Conservation (phyloP, 345 rosid species). For the Durio zibethinus region DNA sequence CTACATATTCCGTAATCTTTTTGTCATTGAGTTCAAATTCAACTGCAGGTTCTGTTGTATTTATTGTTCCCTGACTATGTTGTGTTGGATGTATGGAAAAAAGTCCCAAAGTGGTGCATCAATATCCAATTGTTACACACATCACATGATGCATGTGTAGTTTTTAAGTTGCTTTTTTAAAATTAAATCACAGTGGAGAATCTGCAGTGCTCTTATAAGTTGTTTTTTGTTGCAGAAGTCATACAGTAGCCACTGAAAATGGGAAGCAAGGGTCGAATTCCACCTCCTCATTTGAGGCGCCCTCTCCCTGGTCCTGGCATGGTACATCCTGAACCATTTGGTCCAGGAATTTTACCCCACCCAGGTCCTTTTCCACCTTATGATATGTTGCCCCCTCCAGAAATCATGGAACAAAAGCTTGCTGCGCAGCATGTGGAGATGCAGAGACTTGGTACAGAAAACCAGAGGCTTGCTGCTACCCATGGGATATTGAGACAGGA, state of each 20-base stretch:
- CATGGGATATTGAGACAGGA: slow-evolving; percentile 79
- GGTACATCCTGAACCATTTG: slow-evolving; percentile 49
- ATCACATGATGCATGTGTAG: slow-evolving; percentile 1
- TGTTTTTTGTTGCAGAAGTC: slow-evolving; percentile 20
- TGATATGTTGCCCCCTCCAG: slow-evolving; percentile 76
- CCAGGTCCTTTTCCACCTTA: slow-evolving; percentile 54
- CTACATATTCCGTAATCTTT: background rate
- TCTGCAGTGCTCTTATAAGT: background rate
- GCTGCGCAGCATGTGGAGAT: slow-evolving; percentile 80
- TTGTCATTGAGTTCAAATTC: background rate
- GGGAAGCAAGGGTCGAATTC: slow-evolving; percentile 85
- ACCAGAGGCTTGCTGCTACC: slow-evolving; percentile 78
- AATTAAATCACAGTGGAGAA: background rate
- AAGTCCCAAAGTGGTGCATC: background rate
- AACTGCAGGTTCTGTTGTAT: background rate
- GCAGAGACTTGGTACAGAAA: slow-evolving; percentile 85
- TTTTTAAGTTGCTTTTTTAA: background rate
- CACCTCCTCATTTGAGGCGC: slow-evolving; percentile 65
- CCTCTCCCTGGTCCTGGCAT: slow-evolving; percentile 62
- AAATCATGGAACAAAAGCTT: slow-evolving; percentile 84
- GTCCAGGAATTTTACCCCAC: slow-evolving; percentile 44
- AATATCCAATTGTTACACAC: background rate
- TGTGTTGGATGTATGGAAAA: background rate
- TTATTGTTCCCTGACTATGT: background rate
- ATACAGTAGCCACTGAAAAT: slow-evolving; percentile 26